Evolutionary conservation across 495 filamentous ascomycete species (phyloP), one percentile per base, ranked within the genome.

Genomic region (Penicillium atrosanguineum): DNA sequence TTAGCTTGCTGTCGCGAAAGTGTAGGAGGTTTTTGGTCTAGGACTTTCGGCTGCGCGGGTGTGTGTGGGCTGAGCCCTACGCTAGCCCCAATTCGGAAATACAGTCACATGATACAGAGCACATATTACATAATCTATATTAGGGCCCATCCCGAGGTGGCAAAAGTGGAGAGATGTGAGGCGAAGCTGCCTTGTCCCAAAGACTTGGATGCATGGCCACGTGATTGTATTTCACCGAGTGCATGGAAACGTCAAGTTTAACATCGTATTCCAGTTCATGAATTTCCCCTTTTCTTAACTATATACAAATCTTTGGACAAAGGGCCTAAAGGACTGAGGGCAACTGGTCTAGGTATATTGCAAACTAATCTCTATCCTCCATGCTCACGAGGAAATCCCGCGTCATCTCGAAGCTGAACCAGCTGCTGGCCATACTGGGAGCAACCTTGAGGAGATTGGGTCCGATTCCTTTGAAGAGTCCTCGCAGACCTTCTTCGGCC

Each of bases 361-460:
- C 14, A 31, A 31, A 55, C 63, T 60, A 60, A 63, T 65, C 66
- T 44, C 59, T 66, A 52, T 73, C 68, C 31, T 74, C 79, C 46
- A 91, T 56, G 7, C 69, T 72, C 29, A 92, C 75, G 16, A 96
- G 68, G 64, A 96, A 87, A 72, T 98, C 94, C 54, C 94, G 80
- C 23, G 88, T 91, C 45, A 97, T 65, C 72, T 98, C 94, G 66
- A 92, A 98, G 75, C 93, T 97, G 21, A 96, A 81, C 91, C 95
- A 98, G 69, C 88, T 95, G 60, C 90, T 94, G 21, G 95, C 94
- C 91, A 98, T 98, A 63, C 94, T 97, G 7, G 94, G 94, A 6
- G 94, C 94, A 15, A 98, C 94, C 70, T 98, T 98, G 40, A 97
- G 79, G 5, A 97, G 78, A 63, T 98, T 98, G 3, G 94, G 95